Base-by-base conservation (phyloP, 1,139 yeast species). In the Saccharomyces hybrid region DNA sequence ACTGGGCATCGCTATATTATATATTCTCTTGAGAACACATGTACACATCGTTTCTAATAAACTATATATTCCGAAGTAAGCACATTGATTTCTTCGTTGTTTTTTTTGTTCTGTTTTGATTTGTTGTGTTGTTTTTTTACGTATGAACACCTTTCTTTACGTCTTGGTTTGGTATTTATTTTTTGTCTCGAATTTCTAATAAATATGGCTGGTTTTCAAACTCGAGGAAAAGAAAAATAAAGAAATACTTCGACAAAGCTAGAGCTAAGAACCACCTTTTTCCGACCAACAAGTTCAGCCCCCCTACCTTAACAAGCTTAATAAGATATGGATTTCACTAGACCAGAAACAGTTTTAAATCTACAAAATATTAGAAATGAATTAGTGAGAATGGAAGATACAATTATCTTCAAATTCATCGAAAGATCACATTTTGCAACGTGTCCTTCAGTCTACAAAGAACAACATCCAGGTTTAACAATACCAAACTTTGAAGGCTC, bases 331-430 rank as follows among this genome's bases (percentile, higher is more conserved):
- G 96, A 93, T 71, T 91, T 91, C 70, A 79, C 81, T 71, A 81
- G 83, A 61, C 95, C 96, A 12, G 86, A 84, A 49, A 82, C 96
- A 0, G 97, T 90, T 7, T 78, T 93, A 56, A 81, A 89, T 66
- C 76, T 93, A 59, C 76, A 76, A 64, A 90, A 93, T 71, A 93
- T 93, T 64, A 83, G 99, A 60, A 83, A 81, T 59, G 88, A 91
- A 21, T 76, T 93, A 54, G 85, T 90, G 48, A 82, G 97, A 53
- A 89, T 93, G 97, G 99, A 93, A 67, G 99, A 93, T 71, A 86
- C 97, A 8, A 90, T 93, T 64, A 88, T 93, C 59, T 93, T 91
- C 76, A 88, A 86, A 57, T 79, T 93, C 63, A 91, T 93, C 59
- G 99, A 93, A 71, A 78, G 99, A 60, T 88, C 97, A 2, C 97